A percentile compares a stretch with the other conserved stretches of the same genome.
Evolutionary conservation across 495 filamentous ascomycete species (phyloP).

Genomic region (Pyronema domesticum): DNA sequence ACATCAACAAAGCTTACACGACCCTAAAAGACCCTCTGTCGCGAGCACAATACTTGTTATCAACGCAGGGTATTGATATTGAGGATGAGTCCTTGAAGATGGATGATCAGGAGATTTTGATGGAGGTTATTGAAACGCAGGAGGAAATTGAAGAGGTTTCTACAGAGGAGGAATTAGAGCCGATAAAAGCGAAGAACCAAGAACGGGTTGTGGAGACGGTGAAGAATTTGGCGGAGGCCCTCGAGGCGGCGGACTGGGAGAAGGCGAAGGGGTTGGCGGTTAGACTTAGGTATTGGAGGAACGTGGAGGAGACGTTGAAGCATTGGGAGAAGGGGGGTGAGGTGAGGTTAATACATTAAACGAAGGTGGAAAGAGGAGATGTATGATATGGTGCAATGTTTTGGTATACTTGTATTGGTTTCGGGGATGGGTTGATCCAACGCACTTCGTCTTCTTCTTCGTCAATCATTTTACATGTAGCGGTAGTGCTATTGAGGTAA

Average conservation of each 20-base stretch:
- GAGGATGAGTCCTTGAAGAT: constrained; percentile 55
- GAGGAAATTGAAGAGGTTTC: constrained; percentile 68
- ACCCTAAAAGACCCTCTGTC: constrained; percentile 58
- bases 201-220: constrained; percentile 44
- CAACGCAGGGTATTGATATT: constrained; percentile 53
- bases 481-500: no score
- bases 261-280: constrained; percentile 52
- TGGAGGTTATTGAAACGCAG: constrained; percentile 72
- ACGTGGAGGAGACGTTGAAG: constrained; percentile 61
- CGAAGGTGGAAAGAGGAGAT: neutral
- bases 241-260: constrained; percentile 47
- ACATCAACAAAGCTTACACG: constrained; percentile 77
- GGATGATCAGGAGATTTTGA: constrained; percentile 54
- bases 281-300: constrained; percentile 76
- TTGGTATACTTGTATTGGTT: no score
- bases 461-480: no score
- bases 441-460: no score
- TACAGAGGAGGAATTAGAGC: constrained; percentile 43
- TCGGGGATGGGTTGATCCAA: no score
- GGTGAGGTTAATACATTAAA: neutral
- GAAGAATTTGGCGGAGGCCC: constrained; percentile 39
- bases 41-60: constrained; percentile 70
- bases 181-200: constrained; percentile 48
- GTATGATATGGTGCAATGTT: neutral
- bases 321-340: constrained; percentile 64